These are phyloP conservation scores for Aegilops umbellulata DNA, from an alignment of 176 grass and related monocot species.

Conservation along the genomic window DNA sequence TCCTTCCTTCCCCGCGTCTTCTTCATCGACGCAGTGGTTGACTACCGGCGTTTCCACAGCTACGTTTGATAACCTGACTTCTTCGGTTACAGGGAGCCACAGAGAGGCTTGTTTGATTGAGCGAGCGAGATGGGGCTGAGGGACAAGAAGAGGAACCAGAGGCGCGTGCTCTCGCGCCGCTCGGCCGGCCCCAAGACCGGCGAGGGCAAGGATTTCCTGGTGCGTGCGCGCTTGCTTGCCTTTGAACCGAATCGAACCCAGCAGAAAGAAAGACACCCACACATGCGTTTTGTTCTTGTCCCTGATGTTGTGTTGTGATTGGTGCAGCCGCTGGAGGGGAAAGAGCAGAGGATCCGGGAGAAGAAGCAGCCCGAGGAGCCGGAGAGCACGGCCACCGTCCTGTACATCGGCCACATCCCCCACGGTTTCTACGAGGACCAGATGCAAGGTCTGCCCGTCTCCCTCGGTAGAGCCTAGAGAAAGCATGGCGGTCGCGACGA, in stretches of 20 bases:
- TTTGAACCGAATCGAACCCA: neutral
- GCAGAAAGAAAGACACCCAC: too few species aligned
- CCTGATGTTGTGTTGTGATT: neutral
- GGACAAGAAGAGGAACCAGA: slow-evolving; percentile 62
- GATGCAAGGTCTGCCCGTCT: slow-evolving; percentile 74
- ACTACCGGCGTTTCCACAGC: too few species aligned
- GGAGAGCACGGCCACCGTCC: slow-evolving; percentile 61
- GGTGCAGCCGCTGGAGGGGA: slow-evolving; percentile 64
- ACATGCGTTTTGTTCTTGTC: neutral
- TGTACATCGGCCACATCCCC: slow-evolving; percentile 89
- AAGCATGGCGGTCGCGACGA: neutral
- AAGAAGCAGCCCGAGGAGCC: slow-evolving; percentile 36
- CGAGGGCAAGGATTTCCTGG: slow-evolving; percentile 53
- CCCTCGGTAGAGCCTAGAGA: neutral
- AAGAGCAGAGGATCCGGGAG: slow-evolving; percentile 38
- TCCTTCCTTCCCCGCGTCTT: too few species aligned
- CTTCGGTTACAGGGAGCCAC: neutral
- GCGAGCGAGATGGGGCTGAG: slow-evolving; percentile 35
- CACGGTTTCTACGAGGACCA: slow-evolving; percentile 95
- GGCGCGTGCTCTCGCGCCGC: slow-evolving; percentile 51
- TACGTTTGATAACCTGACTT: neutral
- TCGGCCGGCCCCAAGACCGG: slow-evolving; percentile 22
- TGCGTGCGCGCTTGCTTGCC: neutral
- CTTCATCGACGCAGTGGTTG: too few species aligned
- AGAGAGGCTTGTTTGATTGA: neutral